A percentile compares a stretch with the other conserved stretches of the same genome.
Conservation (phyloP, 1,139 yeast species). For the Eremothecium sinecaudum region DNA sequence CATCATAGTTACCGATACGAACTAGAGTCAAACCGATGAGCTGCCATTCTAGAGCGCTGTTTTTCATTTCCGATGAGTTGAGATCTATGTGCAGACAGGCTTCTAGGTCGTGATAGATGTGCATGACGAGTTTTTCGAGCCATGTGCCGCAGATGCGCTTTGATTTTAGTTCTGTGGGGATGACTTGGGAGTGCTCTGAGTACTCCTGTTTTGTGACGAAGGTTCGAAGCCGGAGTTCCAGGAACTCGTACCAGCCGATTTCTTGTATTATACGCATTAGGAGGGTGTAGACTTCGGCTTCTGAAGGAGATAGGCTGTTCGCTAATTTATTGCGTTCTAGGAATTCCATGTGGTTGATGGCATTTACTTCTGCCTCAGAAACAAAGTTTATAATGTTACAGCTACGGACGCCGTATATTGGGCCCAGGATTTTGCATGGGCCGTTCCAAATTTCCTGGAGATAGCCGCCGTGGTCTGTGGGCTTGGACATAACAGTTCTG, state of each 20-base stretch:
- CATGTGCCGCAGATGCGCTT: constrained; percentile 91
- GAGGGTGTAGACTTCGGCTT: constrained; percentile 56
- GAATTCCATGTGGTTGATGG: constrained; percentile 55
- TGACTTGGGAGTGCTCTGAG: constrained; percentile 7
- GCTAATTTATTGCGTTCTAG: constrained; percentile 66
- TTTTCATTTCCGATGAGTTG: constrained; percentile 56
- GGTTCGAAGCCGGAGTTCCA: constrained; percentile 69
- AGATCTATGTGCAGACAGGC: constrained; percentile 69
- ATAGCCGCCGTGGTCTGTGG: constrained; percentile 60
- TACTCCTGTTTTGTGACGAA: constrained; percentile 96
- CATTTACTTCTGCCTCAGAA: constrained; percentile 35
- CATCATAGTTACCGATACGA: constrained; percentile 68
- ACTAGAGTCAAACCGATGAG: constrained; percentile 73
- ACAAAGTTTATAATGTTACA: constrained; percentile 37
- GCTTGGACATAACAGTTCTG: constrained; percentile 43
- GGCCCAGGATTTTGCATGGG: constrained; percentile 32
- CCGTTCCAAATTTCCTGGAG: constrained; percentile 44
- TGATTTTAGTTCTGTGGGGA: constrained; percentile 36
- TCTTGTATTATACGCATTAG: constrained; percentile 50
- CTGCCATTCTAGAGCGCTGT: constrained; percentile 90
- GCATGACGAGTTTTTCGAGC: constrained; percentile 82
- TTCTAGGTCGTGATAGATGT: constrained; percentile 78
- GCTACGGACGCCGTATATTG: constrained; percentile 53
- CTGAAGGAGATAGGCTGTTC: constrained; percentile 68
- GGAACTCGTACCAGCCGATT: constrained; percentile 85